These are phyloP conservation scores for Cinnamomum chago DNA, from an alignment of 164 flowering plant genomes.

Conservation along the genomic window DNA sequence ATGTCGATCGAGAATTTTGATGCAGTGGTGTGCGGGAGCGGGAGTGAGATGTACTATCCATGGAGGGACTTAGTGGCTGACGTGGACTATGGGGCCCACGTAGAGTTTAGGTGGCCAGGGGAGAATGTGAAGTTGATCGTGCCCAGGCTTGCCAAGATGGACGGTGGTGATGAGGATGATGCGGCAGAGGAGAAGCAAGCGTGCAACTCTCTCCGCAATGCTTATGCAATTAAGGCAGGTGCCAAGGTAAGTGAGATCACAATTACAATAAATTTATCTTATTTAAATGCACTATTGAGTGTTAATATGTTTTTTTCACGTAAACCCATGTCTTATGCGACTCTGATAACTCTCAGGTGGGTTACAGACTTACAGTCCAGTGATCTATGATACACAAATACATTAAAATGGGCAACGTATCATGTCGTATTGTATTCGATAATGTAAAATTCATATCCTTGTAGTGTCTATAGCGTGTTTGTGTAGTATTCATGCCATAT, in stretches of 20 bases:
- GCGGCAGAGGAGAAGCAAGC: constrained; percentile 28
- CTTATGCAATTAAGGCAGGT: constrained; percentile 54
- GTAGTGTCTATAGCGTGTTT: too few relatives aligned
- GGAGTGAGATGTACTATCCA: constrained; percentile 62
- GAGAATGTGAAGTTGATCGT: constrained; percentile 51
- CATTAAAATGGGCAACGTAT: too few relatives aligned
- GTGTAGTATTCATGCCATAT: too few relatives aligned
- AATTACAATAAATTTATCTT: background rate
- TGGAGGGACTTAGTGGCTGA: constrained; percentile 61
- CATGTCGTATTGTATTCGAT: too few relatives aligned
- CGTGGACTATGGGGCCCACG: constrained; percentile 55
- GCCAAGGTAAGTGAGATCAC: constrained; percentile 44
- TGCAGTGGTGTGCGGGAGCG: constrained; percentile 68
- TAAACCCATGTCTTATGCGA: too few relatives aligned
- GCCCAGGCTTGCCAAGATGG: constrained; percentile 48
- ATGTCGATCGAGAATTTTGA: constrained; percentile 55
- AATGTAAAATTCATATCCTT: too few relatives aligned
- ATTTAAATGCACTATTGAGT: too few relatives aligned
- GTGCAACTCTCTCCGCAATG: constrained; percentile 46
- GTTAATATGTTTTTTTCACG: too few relatives aligned
- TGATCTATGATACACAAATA: too few relatives aligned
- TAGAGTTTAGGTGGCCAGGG: constrained; percentile 77
- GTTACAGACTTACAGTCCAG: too few relatives aligned
- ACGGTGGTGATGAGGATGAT: constrained; percentile 46
- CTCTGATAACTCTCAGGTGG: too few relatives aligned